Evolutionary conservation across 2,329 filamentous ascomycete species (phyloP).

Genomic region (Fusarium virguliforme): DNA sequence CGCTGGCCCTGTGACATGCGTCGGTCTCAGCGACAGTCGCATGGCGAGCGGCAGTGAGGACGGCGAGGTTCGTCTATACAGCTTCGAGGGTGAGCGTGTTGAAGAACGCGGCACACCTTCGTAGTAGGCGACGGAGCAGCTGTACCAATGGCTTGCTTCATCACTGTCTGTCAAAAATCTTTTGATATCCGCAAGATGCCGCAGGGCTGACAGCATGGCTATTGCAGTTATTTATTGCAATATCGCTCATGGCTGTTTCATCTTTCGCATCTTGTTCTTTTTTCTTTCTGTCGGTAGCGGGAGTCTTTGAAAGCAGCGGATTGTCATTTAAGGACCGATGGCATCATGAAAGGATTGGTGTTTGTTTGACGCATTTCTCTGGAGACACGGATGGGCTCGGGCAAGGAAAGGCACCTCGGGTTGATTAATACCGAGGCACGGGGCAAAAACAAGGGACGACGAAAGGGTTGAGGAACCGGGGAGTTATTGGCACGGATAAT

Average conservation of each 20-base stretch:
- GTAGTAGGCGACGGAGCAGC: conserved; percentile 48
- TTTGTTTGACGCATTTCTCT: conserved; percentile 13
- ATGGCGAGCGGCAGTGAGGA: conserved; percentile 96
- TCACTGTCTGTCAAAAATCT: conserved; percentile 13
- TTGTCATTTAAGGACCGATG: conserved; percentile 11
- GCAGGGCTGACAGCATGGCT: conserved; percentile 12
- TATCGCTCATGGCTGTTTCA: conserved; percentile 9
- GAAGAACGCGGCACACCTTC: conserved; percentile 68
- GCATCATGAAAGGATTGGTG: conserved; percentile 27
- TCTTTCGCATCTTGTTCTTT: conserved; percentile 13
- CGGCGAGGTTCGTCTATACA: conserved; percentile 89
- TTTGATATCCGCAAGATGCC: conserved; percentile 24
- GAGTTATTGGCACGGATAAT: conserved; percentile 32
- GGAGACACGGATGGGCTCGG: conserved; percentile 7
- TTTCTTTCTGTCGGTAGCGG: conserved; percentile 32
- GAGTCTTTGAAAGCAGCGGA: conserved; percentile 24
- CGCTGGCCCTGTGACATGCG: conserved; percentile 91
- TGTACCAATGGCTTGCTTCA: background rate
- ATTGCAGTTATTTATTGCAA: conserved; percentile 8
- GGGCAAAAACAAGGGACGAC: conserved; percentile 24
- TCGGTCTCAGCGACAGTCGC: conserved; percentile 89
- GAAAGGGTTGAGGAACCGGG: conserved; percentile 10
- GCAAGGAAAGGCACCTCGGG: conserved; percentile 16
- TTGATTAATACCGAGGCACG: conserved; percentile 19
- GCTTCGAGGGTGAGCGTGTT: conserved; percentile 73